A percentile compares a stretch with the other conserved stretches of the same genome.
Evolutionary conservation across 2,329 filamentous ascomycete species (phyloP).

Genomic region (Exophiala dermatitidis): DNA sequence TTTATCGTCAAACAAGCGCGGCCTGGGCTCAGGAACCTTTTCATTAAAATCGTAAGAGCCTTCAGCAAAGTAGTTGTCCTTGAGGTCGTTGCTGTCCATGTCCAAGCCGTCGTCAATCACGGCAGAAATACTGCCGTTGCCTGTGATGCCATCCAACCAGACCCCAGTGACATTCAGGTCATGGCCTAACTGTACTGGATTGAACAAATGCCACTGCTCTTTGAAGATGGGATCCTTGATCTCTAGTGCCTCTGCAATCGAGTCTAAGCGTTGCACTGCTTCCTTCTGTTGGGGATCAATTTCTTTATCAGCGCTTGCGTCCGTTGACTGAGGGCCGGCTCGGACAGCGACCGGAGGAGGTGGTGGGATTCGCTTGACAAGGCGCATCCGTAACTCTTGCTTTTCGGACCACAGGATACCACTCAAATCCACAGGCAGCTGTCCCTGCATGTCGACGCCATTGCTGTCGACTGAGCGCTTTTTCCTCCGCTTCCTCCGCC

Average conservation of each 20-base stretch:
- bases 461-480: neutral
- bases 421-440: conserved; percentile 54
- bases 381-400: conserved; percentile 55
- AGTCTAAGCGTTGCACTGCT: conserved; percentile 52
- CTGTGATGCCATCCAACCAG: conserved; percentile 86
- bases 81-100: conserved; percentile 88
- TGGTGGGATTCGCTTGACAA: conserved; percentile 52
- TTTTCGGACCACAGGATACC: conserved; percentile 73
- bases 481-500: conserved; percentile 35
- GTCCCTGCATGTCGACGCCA: neutral
- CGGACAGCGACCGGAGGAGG: conserved; percentile 27
- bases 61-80: conserved; percentile 84
- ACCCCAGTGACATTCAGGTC: conserved; percentile 95
- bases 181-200: conserved; percentile 70
- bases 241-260: conserved; percentile 57
- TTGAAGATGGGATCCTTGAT: conserved; percentile 87
- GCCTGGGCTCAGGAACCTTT: conserved; percentile 66
- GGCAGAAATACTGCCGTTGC: conserved; percentile 78
- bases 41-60: conserved; percentile 98
- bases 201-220: conserved; percentile 94
- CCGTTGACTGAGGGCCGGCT: conserved; percentile 1
- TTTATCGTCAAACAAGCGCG: conserved; percentile 72
- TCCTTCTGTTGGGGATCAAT: conserved; percentile 32
- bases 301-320: conserved; percentile 5
- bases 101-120: conserved; percentile 96